Base-by-base conservation (phyloP, 1,284 basidiomycete species). In the Cryptococcus jaspeensis region DNA sequence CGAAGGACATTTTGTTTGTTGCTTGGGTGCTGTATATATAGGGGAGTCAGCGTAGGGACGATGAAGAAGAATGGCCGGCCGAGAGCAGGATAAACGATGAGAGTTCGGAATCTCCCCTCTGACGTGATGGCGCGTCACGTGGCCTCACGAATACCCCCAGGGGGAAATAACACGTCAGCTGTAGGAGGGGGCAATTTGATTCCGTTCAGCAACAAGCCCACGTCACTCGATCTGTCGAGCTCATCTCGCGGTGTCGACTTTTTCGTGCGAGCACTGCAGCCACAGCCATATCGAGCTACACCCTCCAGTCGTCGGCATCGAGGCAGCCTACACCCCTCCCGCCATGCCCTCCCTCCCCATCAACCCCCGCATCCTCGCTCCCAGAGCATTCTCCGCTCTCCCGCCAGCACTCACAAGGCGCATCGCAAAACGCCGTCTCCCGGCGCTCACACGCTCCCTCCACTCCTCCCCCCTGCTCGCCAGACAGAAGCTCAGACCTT, bases 331-430 rank as follows among this genome's bases (percentile, higher is more conserved):
- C 40, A 8, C 22, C 40, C 40, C 2, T 15, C 13, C 22, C 8
- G 2, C 8, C 18, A 12, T 42, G n/a, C 22, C 40, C 18, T 42
- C 40, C n/a, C 40, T 42, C 22, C 15, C 40, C 28, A 32, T 32
- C 28, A 9, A 4, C 28, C 28, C 28, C 28, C 28, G 28, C 28
- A 32, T 32, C 28, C 28, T 32, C 28, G 28, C 28, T 9, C 28
- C 4, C 4, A 32, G 28, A 32, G 28, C 9, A 4, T 9, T 5
- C 41, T n/a, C 23, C 41, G 15, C 18, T 20, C 41, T 43, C 41
- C 56, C 67, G 5, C 54, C 63, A 25, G 65, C 70, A 12, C 53
- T 69, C 38, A 54, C 64, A 32, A 58, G 70, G 20, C 63, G 69
- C 23, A 45, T 72, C 25, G 64, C 69, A 22, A 45, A 49, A 52